phyloP scores from a whole-genome alignment of 2,329 filamentous ascomycete genomes.

The Beauveria asiatica region DNA sequence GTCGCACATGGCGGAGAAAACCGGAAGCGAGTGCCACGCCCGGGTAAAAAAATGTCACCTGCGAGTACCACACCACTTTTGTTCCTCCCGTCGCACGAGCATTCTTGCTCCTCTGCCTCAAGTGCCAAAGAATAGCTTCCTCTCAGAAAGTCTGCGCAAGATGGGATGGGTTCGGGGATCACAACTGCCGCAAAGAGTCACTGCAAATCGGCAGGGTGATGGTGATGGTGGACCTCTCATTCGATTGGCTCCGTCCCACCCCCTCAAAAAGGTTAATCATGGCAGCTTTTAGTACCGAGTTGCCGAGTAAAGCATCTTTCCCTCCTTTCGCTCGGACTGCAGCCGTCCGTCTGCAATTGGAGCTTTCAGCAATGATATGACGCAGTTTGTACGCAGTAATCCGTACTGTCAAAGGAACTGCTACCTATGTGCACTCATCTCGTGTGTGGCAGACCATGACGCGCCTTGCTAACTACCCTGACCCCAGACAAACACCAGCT shows the following conservation, averaged over 20 bases:
- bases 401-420: constrained; percentile 15
- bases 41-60: neutral
- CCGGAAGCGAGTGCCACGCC: neutral
- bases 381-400: constrained; percentile 23
- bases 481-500: constrained; percentile 1
- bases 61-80: constrained; percentile 6
- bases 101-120: neutral
- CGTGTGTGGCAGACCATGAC: constrained; percentile 7
- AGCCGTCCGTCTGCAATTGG: neutral
- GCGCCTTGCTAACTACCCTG: neutral
- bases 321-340: neutral
- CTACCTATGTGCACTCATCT: neutral
- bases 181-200: constrained; percentile 2
- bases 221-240: constrained; percentile 1
- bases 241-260: neutral
- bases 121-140: neutral
- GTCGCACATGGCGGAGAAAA: constrained; percentile 1
- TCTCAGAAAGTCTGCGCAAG: neutral
- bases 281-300: neutral
- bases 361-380: constrained; percentile 15
- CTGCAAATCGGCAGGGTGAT: neutral
- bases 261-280: neutral
- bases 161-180: neutral
- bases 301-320: neutral
- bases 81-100: neutral